Evolutionary conservation across 2,329 filamentous ascomycete genomes (phyloP), one percentile per base, ranked within the genome.

Genomic region (Sporothrix dimorphospora): DNA sequence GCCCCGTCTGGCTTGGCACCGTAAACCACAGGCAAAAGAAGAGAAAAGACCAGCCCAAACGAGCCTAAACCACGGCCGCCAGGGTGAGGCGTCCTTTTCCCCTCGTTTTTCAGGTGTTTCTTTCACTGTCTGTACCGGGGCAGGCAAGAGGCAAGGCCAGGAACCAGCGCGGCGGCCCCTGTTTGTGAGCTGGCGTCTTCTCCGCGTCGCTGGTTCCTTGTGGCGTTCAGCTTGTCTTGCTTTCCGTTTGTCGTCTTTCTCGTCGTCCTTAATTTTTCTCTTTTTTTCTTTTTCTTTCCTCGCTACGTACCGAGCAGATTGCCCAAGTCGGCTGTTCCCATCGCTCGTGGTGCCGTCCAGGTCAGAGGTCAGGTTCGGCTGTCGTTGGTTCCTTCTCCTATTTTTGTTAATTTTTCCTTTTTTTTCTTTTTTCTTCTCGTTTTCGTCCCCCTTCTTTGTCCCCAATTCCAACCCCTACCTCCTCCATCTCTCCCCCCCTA

Each of bases 161-260:
- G 49, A 53, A 53, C n/a, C 30, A 34, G 30, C 30, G 30, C 30
- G 30, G 45, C 11, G 16, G 45, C 19, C 45, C 45, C 45, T 47
- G 45, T 47, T 47, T 5, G 14, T 47, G 45, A 3, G 30, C 42
- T 45, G 42, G 0, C 7, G 9, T 30, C n/a, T 47, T 42, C 21
- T 66, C 63, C 63, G 24, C 63, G n/a, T 66, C 63, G 59, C 59
- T 65, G 59, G 59, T 65, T 65, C 59, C 59, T 65, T 65, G 59
- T 45, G 34, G 24, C 38, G 21, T 42, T 11, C 24, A 42, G 59
- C 59, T 27, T 65, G 57, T 61, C 34, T 21, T 40, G 40, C 8
- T 34, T 38, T 9, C 34, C 30, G 38, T n/a, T 21, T 8, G n/a
- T 45, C n/a, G n/a, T 47, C 11, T 7, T 21, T 9, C 8, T 61